These are phyloP conservation scores for Citrullus amarus DNA, from an alignment of 306 rosid species.

Conservation along the genomic window DNA sequence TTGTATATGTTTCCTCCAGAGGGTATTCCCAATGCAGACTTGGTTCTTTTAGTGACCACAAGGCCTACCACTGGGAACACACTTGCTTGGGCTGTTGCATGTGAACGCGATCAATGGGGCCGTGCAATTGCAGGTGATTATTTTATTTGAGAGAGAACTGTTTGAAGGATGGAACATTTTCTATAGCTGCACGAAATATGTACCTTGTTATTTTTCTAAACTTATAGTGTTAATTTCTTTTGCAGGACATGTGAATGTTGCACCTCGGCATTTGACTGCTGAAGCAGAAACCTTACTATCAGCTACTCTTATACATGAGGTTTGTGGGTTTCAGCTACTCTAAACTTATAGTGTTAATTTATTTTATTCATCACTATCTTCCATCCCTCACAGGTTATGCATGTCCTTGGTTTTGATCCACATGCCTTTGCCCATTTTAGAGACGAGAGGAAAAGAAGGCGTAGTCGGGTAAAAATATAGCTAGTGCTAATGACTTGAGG, in stretches of 20 bases:
- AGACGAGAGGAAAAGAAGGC: slow-evolving; percentile 94
- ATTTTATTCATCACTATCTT: slow-evolving; percentile 11
- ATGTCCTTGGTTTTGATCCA: slow-evolving; percentile 97
- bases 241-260: slow-evolving; percentile 94
- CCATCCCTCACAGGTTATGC: slow-evolving; percentile 67
- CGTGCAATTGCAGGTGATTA: slow-evolving; percentile 82
- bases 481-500: slow-evolving; percentile 1
- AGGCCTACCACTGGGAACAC: slow-evolving; percentile 96
- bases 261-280: slow-evolving; percentile 98
- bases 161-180: not conserved
- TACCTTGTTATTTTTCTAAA: not conserved
- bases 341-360: no score
- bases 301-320: slow-evolving; percentile 95
- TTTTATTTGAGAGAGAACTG: not conserved
- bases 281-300: slow-evolving; percentile 94
- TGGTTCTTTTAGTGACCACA: slow-evolving; percentile 94
- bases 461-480: slow-evolving; percentile 43
- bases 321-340: slow-evolving; percentile 23
- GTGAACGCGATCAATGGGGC: slow-evolving; percentile 99
- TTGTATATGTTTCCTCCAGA: slow-evolving; percentile 25
- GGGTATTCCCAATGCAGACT: slow-evolving; percentile 82
- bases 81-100: slow-evolving; percentile 99
- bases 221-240: not conserved
- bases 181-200: not conserved
- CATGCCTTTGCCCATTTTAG: slow-evolving; percentile 97